Conservation (phyloP, 306 rosid species). For the Sphenostylis stenocarpa region DNA sequence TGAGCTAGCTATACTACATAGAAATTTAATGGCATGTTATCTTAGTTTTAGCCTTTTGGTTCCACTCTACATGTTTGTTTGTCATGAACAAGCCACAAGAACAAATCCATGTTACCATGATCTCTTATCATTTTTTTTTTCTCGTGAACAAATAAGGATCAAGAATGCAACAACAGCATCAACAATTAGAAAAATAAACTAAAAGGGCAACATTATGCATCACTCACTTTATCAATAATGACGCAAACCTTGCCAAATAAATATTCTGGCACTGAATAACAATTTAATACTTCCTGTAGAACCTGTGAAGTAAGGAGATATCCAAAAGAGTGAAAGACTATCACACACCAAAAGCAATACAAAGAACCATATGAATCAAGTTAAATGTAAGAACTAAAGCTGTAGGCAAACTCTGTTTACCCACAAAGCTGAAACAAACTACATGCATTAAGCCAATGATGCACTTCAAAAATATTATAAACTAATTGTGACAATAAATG, state of each 20-base stretch:
- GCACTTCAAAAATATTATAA: not conserved
- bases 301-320: constrained; percentile 54
- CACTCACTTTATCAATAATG: constrained; percentile 93
- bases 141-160: constrained; percentile 22
- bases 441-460: not conserved
- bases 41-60: not conserved
- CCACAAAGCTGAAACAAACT: constrained; percentile 6
- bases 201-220: constrained; percentile 15
- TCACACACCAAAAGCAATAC: constrained; percentile 8
- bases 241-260: constrained; percentile 91
- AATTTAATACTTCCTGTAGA: constrained; percentile 79
- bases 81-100: not conserved
- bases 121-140: constrained; percentile 19
- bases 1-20: not conserved
- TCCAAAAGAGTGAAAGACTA: constrained; percentile 8
- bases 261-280: constrained; percentile 66
- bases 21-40: not conserved
- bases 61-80: not conserved
- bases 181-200: constrained; percentile 15
- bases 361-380: constrained; percentile 19
- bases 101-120: constrained; percentile 10
- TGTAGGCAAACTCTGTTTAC: not conserved
- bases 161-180: constrained; percentile 9
- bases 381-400: constrained; percentile 4
- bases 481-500: not conserved